Evolutionary conservation across 164 flowering plant genomes (phyloP).

Genomic region (Euptelea pleiosperma): DNA sequence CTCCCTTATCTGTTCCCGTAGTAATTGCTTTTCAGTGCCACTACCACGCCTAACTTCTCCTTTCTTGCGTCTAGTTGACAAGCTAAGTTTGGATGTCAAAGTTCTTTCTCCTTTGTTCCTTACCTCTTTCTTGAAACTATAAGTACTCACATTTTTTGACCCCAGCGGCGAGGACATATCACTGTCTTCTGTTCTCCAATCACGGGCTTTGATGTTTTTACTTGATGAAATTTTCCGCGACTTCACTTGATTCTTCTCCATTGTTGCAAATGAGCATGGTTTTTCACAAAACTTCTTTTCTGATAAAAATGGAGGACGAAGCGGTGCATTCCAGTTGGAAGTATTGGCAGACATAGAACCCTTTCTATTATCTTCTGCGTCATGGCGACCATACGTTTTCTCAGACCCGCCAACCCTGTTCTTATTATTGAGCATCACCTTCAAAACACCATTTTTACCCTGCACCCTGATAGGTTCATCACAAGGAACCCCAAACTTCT

Average conservation of each 20-base stretch:
- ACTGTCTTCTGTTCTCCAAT: slow-evolving; percentile 35
- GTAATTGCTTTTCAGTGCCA: slow-evolving; percentile 34
- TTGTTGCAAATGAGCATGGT: slow-evolving; percentile 23
- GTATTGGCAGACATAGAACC: slow-evolving; percentile 24
- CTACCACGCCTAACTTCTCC: slow-evolving; percentile 18
- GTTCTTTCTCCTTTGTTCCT: slow-evolving; percentile 27
- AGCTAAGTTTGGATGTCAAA: slow-evolving; percentile 23
- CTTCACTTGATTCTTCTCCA: slow-evolving; percentile 29
- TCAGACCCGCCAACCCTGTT: slow-evolving; percentile 32
- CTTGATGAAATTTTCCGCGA: slow-evolving; percentile 24
- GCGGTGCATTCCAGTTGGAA: slow-evolving; percentile 16
- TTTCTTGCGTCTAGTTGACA: slow-evolving; percentile 27
- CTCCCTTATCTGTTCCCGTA: slow-evolving; percentile 49
- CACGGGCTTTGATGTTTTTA: slow-evolving; percentile 27
- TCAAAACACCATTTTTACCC: slow-evolving; percentile 83
- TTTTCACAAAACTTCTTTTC: slow-evolving; percentile 31
- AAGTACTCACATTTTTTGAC: slow-evolving; percentile 19
- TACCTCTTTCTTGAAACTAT: slow-evolving; percentile 22
- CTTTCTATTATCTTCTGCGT: slow-evolving; percentile 25
- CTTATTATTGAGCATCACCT: slow-evolving; percentile 62
- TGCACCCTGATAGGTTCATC: slow-evolving; percentile 61
- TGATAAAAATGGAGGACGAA: slow-evolving; percentile 20
- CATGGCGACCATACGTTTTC: slow-evolving; percentile 20
- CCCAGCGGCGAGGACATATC: slow-evolving; percentile 31
- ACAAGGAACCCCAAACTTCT: slow-evolving; percentile 31